Percentiles rank a stretch among this genome's conserved stretches.
Conservation (phyloP, 306 rosid species). For the Castanea sativa region DNA sequence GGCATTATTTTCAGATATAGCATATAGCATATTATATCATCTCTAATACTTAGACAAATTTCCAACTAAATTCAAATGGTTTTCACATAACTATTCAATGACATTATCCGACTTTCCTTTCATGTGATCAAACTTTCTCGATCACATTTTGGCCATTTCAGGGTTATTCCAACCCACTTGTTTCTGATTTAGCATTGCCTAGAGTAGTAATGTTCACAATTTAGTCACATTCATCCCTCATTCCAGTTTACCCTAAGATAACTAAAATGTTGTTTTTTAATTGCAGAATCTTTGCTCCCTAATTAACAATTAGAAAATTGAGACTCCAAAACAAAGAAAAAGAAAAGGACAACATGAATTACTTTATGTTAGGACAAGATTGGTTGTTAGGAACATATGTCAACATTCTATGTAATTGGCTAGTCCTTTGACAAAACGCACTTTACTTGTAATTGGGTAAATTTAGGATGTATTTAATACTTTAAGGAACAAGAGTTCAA, state of each 20-base stretch:
- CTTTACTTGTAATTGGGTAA: too few species aligned
- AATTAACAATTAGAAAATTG: slow-evolving; percentile 6
- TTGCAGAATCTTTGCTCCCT: neutral
- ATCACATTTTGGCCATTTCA: neutral
- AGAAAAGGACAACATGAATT: neutral
- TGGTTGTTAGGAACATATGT: too few species aligned
- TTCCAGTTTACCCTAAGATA: neutral
- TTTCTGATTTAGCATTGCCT: neutral
- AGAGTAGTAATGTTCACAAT: neutral
- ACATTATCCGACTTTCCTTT: neutral
- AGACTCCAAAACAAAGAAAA: neutral
- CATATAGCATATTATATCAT: neutral
- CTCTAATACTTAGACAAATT: neutral
- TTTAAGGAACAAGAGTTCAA: too few species aligned
- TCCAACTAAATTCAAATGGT: neutral
- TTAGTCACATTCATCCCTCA: neutral
- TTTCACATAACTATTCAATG: neutral
- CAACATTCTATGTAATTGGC: too few species aligned
- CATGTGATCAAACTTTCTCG: neutral
- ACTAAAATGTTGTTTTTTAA: neutral
- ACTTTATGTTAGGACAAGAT: slow-evolving; percentile 25
- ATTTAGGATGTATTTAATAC: too few species aligned
- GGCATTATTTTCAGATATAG: neutral
- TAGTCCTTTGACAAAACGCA: too few species aligned
- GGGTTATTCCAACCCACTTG: neutral